These are phyloP conservation scores for Aquanectria penicillioides DNA, from an alignment of 2,329 filamentous ascomycete species.

Conservation along the genomic window DNA sequence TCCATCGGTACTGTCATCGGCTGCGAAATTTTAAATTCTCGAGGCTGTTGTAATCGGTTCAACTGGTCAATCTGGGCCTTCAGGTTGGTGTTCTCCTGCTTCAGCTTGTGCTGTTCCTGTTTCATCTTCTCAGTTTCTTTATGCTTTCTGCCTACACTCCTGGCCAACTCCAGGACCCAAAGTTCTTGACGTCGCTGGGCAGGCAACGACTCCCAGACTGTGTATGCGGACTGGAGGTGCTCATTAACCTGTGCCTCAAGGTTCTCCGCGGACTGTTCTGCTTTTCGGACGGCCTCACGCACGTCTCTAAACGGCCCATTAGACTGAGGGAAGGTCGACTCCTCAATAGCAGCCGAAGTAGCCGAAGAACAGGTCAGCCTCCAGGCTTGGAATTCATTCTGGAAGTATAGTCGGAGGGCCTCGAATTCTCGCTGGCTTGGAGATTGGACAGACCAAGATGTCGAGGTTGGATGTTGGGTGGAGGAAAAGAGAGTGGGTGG, in stretches of 20 bases:
- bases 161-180: constrained; percentile 70
- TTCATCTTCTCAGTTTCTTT: constrained; percentile 64
- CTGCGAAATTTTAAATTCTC: constrained; percentile 64
- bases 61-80: constrained; percentile 69
- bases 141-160: constrained; percentile 66
- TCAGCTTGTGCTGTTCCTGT: constrained; percentile 59
- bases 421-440: constrained; percentile 79
- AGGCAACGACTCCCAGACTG: constrained; percentile 77
- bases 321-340: constrained; percentile 60
- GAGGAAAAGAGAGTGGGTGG: constrained; percentile 86
- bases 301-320: constrained; percentile 52
- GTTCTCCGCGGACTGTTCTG: constrained; percentile 62
- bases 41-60: constrained; percentile 67
- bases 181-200: constrained; percentile 65
- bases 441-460: constrained; percentile 83
- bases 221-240: constrained; percentile 81
- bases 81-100: constrained; percentile 67
- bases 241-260: constrained; percentile 76
- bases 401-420: constrained; percentile 74
- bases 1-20: constrained; percentile 64
- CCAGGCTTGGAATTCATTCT: constrained; percentile 74
- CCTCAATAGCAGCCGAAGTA: constrained; percentile 61
- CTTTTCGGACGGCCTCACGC: constrained; percentile 58
- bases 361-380: constrained; percentile 62
- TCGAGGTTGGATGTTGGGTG: constrained; percentile 79